These are phyloP conservation scores for Blastobotrys parvus DNA, from an alignment of 805 yeast species.

Conservation along the genomic window DNA sequence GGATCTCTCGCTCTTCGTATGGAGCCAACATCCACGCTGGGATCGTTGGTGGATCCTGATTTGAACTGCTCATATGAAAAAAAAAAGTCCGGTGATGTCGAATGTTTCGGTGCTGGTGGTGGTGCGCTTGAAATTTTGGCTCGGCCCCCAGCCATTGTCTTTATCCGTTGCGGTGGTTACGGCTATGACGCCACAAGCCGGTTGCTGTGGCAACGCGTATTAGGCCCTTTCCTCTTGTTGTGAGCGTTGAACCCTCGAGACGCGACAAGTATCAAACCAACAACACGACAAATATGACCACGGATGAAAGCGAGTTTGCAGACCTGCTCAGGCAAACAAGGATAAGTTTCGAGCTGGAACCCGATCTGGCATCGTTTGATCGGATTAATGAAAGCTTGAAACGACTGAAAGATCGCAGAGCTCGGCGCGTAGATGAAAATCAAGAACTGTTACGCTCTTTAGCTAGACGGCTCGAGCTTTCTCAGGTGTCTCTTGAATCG, in stretches of 20 bases:
- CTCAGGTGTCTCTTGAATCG: slow-evolving; percentile 11
- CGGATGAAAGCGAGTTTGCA: background rate
- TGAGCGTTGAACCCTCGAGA: background rate
- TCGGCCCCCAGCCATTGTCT: too few relatives aligned
- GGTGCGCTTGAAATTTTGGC: too few relatives aligned
- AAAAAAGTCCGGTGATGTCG: too few relatives aligned
- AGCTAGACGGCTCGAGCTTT: slow-evolving; percentile 19
- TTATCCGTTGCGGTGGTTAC: too few relatives aligned
- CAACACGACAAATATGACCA: background rate
- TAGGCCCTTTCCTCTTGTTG: background rate
- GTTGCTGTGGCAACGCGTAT: background rate
- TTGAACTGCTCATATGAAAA: too few relatives aligned
- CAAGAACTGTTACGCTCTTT: slow-evolving; percentile 13
- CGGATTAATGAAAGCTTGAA: slow-evolving; percentile 11
- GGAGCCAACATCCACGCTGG: slow-evolving; percentile 34
- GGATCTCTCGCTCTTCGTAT: slow-evolving; percentile 29
- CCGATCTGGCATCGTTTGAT: slow-evolving; percentile 20
- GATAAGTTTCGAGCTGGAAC: slow-evolving; percentile 17
- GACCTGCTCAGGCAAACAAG: slow-evolving; percentile 6
- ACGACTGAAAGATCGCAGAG: slow-evolving; percentile 10
- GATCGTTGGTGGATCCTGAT: slow-evolving; percentile 4
- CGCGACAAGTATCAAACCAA: too few relatives aligned
- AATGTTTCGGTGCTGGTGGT: too few relatives aligned
- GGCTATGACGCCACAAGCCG: background rate
- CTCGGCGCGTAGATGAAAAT: slow-evolving; percentile 10